These are phyloP conservation scores for Talaromyces rugulosus DNA, from an alignment of 2,329 filamentous ascomycete species.

Conservation along the genomic window DNA sequence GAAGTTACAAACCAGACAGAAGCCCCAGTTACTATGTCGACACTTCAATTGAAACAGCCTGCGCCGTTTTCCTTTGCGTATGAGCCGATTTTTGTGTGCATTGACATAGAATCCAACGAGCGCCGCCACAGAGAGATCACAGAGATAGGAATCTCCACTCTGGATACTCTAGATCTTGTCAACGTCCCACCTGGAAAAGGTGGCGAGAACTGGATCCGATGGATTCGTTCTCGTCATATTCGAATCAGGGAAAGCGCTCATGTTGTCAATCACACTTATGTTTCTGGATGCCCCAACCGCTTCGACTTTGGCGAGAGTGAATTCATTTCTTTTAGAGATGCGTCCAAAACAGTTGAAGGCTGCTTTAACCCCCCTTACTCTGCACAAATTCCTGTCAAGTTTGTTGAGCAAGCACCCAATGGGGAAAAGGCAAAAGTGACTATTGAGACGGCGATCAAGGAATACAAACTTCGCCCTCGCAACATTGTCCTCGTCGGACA, in stretches of 20 bases:
- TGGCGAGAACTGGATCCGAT: constrained; percentile 62
- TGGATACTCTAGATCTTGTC: constrained; percentile 65
- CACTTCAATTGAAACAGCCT: constrained; percentile 44
- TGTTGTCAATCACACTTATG: constrained; percentile 63
- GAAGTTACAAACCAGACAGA: constrained; percentile 21
- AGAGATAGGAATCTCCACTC: constrained; percentile 77
- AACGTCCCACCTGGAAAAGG: constrained; percentile 55
- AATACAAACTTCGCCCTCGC: constrained; percentile 31
- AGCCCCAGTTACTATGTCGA: constrained; percentile 23
- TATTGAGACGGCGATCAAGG: constrained; percentile 5
- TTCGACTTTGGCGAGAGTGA: constrained; percentile 68
- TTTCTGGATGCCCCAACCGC: constrained; percentile 68
- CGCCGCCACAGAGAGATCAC: constrained; percentile 62
- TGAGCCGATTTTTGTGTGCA: constrained; percentile 65
- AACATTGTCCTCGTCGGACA: constrained; percentile 78
- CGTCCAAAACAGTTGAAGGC: constrained; percentile 44
- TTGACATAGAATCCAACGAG: constrained; percentile 85
- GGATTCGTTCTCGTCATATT: constrained; percentile 70
- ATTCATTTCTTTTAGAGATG: constrained; percentile 45
- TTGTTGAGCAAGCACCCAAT: constrained; percentile 8
- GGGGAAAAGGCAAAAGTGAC: constrained; percentile 2
- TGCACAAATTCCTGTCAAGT: constrained; percentile 17
- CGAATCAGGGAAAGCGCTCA: constrained; percentile 66
- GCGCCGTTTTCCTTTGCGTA: constrained; percentile 47
- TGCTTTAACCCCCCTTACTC: constrained; percentile 59